These are phyloP conservation scores for Hapsidospora chrysogenum DNA, from an alignment of 495 filamentous ascomycete genomes.

Conservation along the genomic window DNA sequence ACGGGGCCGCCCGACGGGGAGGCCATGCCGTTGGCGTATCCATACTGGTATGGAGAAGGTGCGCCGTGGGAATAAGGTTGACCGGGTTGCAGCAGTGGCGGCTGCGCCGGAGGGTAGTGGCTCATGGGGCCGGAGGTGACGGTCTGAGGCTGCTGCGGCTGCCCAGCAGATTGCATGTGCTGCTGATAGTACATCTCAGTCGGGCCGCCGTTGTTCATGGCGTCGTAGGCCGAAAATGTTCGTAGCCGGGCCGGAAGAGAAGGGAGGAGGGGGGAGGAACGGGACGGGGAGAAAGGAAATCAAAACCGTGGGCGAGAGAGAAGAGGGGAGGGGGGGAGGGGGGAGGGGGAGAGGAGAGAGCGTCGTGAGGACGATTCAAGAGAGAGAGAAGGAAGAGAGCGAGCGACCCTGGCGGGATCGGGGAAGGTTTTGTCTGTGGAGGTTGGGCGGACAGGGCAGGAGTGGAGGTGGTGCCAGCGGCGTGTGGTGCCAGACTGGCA, in stretches of 20 bases:
- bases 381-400: conserved; percentile 2
- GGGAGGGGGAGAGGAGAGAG: conserved; percentile 20
- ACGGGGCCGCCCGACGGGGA: conserved; percentile 56
- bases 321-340: conserved; percentile 20
- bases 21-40: conserved; percentile 56
- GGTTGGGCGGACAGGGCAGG: too few species aligned
- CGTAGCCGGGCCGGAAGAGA: conserved; percentile 39
- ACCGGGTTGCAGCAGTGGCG: conserved; percentile 67
- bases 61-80: conserved; percentile 23
- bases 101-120: conserved; percentile 60
- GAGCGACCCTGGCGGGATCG: conserved; percentile 1
- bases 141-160: conserved; percentile 63
- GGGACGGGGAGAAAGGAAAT: conserved; percentile 17
- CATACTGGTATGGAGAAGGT: conserved; percentile 54
- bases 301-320: conserved; percentile 14
- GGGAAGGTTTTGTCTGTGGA: conserved; percentile 5
- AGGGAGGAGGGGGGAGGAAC: conserved; percentile 8
- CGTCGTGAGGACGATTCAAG: conserved; percentile 5
- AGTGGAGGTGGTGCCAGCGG: too few species aligned
- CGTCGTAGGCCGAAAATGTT: conserved; percentile 40
- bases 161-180: conserved; percentile 71
- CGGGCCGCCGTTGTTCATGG: conserved; percentile 65
- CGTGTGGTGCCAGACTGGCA: too few species aligned
- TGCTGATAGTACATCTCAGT: conserved; percentile 72
- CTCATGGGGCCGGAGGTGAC: conserved; percentile 63